Base-by-base conservation (phyloP, 2,329 filamentous ascomycete species). In the Lasiodiplodia theobromae region DNA sequence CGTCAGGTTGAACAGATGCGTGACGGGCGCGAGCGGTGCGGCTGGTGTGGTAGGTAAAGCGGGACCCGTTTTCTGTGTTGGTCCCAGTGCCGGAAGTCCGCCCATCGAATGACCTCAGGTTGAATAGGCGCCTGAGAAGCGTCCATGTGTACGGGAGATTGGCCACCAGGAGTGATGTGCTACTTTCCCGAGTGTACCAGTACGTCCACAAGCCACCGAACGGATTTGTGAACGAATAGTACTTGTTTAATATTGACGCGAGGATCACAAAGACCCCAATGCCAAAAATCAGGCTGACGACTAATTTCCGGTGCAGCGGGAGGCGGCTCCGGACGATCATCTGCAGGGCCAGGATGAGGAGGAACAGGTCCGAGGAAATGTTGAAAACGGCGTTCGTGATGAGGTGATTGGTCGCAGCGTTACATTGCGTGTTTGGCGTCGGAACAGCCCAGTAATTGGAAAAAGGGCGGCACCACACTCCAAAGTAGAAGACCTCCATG, bases 131-230 rank as follows among this genome's bases (percentile, higher is more conserved):
- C 18, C 83, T 79, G 8, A 86, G 73, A 2, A 86, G 78, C 1
- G 84, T 84, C 84, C 84, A 86, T 14, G 84, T 80, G 52, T 84
- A 82, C 0, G 84, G 84, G 1, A 86, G 74, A 68, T 86, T 86
- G 69, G 84, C 85, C 21, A 86, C 84, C 1, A 85, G 81, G 51
- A 88, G 79, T n/a, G 86, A 84, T 0, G 86, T 86, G 44, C 82
- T 84, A 23, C 83, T 81, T 71, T 88, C 87, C 25, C 85, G 82
- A 5, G 86, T 82, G 71, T 88, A 84, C 82, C 82, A 84, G 25
- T 78, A 76, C 62, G 72, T 81, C 82, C 79, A 84, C 79, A 73
- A 82, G 80, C 67, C 80, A 78, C 40, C 83, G 71, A 1, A 75
- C 70, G 1, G 82, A 77, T 25, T 81, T 53, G 73, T 79, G 53